Base-by-base conservation (phyloP, 768 basidiomycete genomes). In the Kwoniella shandongensis region DNA sequence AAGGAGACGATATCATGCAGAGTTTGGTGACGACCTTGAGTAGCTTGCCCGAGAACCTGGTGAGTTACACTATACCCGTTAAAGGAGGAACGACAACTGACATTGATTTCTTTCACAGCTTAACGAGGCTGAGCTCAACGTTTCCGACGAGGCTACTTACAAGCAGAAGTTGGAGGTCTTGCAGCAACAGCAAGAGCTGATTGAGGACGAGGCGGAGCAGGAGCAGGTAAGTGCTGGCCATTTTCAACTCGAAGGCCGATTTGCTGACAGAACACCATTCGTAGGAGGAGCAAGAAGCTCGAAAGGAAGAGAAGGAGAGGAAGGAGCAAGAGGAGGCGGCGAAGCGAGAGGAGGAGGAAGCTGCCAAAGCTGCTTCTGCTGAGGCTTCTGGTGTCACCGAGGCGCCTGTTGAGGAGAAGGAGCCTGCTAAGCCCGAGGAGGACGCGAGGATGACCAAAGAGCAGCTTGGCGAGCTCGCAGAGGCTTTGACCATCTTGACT, bases 151-250 rank as follows among this genome's bases (percentile, higher is more conserved):
- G 38, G 91, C 91, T 20, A 62, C 77, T 3, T 97, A 96, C 83
- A 94, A 96, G 81, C 90, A 98, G 81, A 96, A 94, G 78, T 83
- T 99, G 53, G 96, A 98, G 62, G 94, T 99, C 23, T 79, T 99
- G 73, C 91, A 96, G 68, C 90, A 99, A 69, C 96, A 99, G 77
- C 90, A 99, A 74, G 96, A 99, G 76, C 89, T 99, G 60, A 99
- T 99, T 73, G 93, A 99, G 73, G 96, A 99, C 76, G 96, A 99
- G 78, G 85, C 92, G 63, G 96, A 97, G 75, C 96, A 99, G 77
- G 96, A 99, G 62, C 87, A 93, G 77, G 78, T 77, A 30, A 42
- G 74, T 57, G 12, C 7, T 18, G 15, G 20, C 11, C 30, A 48
- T 6, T 2, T 29, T 30, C 22, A 13, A 2, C 23, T 7, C 7